These are phyloP conservation scores for Sphaceloma murrayae DNA, from an alignment of 2,329 filamentous ascomycete genomes.

Conservation along the genomic window DNA sequence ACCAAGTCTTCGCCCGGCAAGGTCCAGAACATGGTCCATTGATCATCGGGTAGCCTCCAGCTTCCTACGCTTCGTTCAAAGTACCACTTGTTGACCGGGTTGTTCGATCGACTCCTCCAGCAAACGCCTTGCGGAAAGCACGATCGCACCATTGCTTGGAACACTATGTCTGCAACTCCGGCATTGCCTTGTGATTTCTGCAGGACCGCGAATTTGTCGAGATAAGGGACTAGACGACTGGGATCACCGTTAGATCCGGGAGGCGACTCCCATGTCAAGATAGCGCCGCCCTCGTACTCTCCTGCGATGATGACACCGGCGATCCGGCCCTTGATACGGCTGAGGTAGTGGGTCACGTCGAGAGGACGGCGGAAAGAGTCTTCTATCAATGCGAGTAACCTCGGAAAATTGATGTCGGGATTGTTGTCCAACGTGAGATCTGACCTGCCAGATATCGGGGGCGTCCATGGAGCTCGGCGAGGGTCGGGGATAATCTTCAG, in stretches of 20 bases:
- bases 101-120: conserved; percentile 82
- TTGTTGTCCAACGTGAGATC: conserved; percentile 62
- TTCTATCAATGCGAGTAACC: conserved; percentile 78
- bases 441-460: conserved; percentile 48
- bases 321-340: conserved; percentile 67
- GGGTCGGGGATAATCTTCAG: conserved; percentile 73
- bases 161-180: conserved; percentile 90
- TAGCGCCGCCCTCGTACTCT: conserved; percentile 90
- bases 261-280: conserved; percentile 87
- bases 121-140: conserved; percentile 85
- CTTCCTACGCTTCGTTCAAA: conserved; percentile 82
- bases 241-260: conserved; percentile 33
- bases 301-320: conserved; percentile 92
- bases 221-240: conserved; percentile 71
- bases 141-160: conserved; percentile 84
- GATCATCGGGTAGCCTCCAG: conserved; percentile 67
- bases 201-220: conserved; percentile 95
- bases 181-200: conserved; percentile 72
- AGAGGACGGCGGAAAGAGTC: conserved; percentile 84
- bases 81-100: conserved; percentile 99
- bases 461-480: conserved; percentile 54
- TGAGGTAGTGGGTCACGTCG: conserved; percentile 72
- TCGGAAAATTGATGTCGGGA: conserved; percentile 68
- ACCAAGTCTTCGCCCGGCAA: conserved; percentile 52
- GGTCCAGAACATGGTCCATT: conserved; percentile 99